phyloP scores from a whole-genome alignment of 2,329 filamentous ascomycete genomes.

The Sphaceloma murrayae region DNA sequence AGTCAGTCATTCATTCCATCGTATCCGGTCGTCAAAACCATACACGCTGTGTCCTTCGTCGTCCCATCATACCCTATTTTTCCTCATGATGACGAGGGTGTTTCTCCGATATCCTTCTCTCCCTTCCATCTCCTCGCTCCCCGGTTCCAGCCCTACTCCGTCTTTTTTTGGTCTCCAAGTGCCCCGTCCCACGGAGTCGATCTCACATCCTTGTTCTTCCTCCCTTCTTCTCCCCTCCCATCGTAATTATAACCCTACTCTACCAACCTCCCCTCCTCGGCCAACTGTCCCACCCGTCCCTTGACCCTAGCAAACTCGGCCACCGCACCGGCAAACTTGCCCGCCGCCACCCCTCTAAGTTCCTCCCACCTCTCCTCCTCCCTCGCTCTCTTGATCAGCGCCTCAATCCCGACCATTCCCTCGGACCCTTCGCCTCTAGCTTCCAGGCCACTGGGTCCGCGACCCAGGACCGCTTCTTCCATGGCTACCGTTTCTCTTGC shows the following conservation, averaged over 20 bases:
- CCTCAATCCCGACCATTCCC: slow-evolving; percentile 29
- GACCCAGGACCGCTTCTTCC: slow-evolving; percentile 21
- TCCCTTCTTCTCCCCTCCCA: neutral
- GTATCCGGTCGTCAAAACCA: too few relatives aligned
- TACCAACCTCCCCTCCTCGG: slow-evolving; percentile 12
- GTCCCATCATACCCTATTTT: too few relatives aligned
- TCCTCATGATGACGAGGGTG: too few relatives aligned
- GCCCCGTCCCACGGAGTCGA: neutral
- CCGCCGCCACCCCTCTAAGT: slow-evolving; percentile 51
- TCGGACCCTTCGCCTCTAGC: slow-evolving; percentile 27
- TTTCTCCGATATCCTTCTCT: too few relatives aligned
- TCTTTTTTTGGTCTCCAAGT: neutral
- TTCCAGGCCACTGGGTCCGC: slow-evolving; percentile 21
- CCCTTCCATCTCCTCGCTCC: too few relatives aligned
- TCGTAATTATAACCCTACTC: neutral
- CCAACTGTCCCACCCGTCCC: slow-evolving; percentile 31
- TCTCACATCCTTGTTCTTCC: neutral
- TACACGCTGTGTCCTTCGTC: too few relatives aligned
- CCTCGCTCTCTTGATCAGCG: slow-evolving; percentile 28
- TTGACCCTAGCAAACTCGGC: slow-evolving; percentile 46
- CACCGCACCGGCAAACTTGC: slow-evolving; percentile 51
- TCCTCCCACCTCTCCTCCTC: slow-evolving; percentile 42
- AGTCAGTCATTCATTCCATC: too few relatives aligned
- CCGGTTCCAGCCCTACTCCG: too few relatives aligned
- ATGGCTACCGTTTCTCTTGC: slow-evolving; percentile 16